Evolutionary conservation across 495 filamentous ascomycete species (phyloP).

Genomic region (Cladorrhinum samala): DNA sequence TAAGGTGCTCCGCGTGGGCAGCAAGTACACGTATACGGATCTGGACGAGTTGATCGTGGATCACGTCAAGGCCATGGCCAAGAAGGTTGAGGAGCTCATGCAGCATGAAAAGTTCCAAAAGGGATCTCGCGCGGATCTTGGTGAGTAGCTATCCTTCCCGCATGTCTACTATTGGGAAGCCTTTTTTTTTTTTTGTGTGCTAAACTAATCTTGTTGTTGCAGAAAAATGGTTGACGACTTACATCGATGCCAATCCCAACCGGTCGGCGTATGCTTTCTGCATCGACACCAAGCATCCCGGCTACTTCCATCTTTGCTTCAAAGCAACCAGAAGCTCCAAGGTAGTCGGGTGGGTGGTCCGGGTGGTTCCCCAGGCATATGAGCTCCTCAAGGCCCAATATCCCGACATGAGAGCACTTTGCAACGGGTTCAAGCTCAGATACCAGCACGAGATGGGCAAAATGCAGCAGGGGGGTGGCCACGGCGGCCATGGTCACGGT

Average conservation of each 20-base stretch:
- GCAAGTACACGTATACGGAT: slow-evolving; percentile 88
- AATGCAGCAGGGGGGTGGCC: slow-evolving; percentile 32
- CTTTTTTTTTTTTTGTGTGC: slow-evolving; percentile 2
- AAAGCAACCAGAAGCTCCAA: slow-evolving; percentile 72
- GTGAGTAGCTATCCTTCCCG: slow-evolving; percentile 47
- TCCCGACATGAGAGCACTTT: slow-evolving; percentile 87
- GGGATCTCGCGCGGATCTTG: slow-evolving; percentile 71
- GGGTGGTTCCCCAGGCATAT: slow-evolving; percentile 79
- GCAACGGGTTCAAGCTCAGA: slow-evolving; percentile 70
- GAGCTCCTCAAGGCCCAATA: slow-evolving; percentile 82
- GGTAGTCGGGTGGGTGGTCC: slow-evolving; percentile 77
- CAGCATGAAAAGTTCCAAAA: slow-evolving; percentile 84
- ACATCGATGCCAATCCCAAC: slow-evolving; percentile 91
- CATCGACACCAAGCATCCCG: slow-evolving; percentile 82
- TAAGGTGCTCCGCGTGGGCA: slow-evolving; percentile 70
- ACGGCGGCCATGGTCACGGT: slow-evolving; percentile 6
- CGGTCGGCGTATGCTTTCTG: slow-evolving; percentile 93
- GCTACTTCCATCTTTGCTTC: slow-evolving; percentile 93
- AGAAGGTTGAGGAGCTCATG: slow-evolving; percentile 95
- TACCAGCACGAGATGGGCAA: slow-evolving; percentile 44
- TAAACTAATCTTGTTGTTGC: slow-evolving; percentile 28
- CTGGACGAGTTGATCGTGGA: slow-evolving; percentile 95
- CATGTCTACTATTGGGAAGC: too few relatives aligned
- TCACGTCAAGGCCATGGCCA: slow-evolving; percentile 94
- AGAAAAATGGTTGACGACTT: slow-evolving; percentile 95